phyloP scores from a whole-genome alignment of 768 basidiomycete genomes.

The Macrolepiota albuminosa region DNA sequence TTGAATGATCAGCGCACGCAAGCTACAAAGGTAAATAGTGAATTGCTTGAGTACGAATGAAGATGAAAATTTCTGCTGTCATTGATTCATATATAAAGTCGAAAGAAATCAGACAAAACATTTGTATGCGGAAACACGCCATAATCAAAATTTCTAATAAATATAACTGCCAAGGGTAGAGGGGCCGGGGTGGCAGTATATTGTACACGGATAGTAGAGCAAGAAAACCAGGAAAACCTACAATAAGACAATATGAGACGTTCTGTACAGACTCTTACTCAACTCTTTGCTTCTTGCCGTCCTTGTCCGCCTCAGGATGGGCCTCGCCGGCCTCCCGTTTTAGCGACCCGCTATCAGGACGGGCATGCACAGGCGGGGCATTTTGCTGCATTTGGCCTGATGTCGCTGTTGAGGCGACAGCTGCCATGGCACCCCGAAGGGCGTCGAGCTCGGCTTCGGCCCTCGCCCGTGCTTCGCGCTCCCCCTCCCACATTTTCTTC shows the following conservation, averaged over 20 bases:
- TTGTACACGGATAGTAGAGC: conserved; percentile 2
- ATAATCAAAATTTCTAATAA: conserved; percentile 9
- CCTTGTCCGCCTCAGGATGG: conserved; percentile 11
- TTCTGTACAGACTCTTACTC: conserved; percentile 23
- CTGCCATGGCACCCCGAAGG: conserved; percentile 31
- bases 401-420: neutral
- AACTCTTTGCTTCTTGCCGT: conserved; percentile 33
- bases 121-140: neutral
- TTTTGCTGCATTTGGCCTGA: conserved; percentile 4
- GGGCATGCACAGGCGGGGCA: conserved; percentile 8
- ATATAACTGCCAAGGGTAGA: conserved; percentile 4
- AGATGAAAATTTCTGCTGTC: neutral
- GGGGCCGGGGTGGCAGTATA: neutral
- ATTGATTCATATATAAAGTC: neutral
- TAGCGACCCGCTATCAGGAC: conserved; percentile 9
- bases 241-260: neutral
- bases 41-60: no score
- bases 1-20: no score
- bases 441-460: conserved; percentile 63
- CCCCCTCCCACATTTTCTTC: conserved; percentile 78
- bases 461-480: conserved; percentile 53
- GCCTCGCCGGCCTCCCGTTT: conserved; percentile 13
- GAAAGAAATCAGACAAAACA: conserved; percentile 1
- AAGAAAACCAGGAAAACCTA: neutral
- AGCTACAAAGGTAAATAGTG: no score